Base-by-base conservation (phyloP, 1,284 basidiomycete genomes). In the Erythrobasidium hasegawianum region DNA sequence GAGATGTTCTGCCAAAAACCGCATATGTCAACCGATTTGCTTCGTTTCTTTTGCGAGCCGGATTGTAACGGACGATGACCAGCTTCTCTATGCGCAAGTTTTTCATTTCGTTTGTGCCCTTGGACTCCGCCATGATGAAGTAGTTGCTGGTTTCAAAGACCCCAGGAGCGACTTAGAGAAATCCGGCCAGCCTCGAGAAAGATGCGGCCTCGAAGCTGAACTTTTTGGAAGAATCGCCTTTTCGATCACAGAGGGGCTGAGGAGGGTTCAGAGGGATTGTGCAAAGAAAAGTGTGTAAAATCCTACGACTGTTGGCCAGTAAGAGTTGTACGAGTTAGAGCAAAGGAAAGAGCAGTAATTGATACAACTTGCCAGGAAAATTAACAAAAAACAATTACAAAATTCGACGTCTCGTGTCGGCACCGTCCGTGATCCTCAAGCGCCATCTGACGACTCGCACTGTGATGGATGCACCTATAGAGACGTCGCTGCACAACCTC, bases 81-180 rank as follows among this genome's bases (percentile, higher is more conserved):
- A 98, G 88, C 86, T 98, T 97, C 83, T 97, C 94, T 79, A 97
- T 94, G 76, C 86, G 86, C 76, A 92, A 90, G 83, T 97, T 95
- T 84, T 87, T 89, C 90, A 69, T 69, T n/a, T 62, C 52, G 53
- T 69, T 69, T 33, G 57, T 29, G 10, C 53, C 53, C 57, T 54
- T 60, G 50, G 43, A 7, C n/a, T n/a, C 43, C 5, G 43, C 16
- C 43, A 18, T 47, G 14, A 5, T 47, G 43, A 47, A 5, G 43
- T 24, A 4, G 43, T 14, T 18, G 43, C n/a, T 24, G 22, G 43
- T 14, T 18, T n/a, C n/a, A n/a, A n/a, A n/a, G n/a, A n/a, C n/a
- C n/a, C n/a, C n/a, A n/a, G n/a, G n/a, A 14, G 43, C 43, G 43
- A 47, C n/a, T 47, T 47, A 47, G 43, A 18, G 43, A 33, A 33